phyloP scores from a whole-genome alignment of 2,329 filamentous ascomycete species.

The Hypoxylon sp. region DNA sequence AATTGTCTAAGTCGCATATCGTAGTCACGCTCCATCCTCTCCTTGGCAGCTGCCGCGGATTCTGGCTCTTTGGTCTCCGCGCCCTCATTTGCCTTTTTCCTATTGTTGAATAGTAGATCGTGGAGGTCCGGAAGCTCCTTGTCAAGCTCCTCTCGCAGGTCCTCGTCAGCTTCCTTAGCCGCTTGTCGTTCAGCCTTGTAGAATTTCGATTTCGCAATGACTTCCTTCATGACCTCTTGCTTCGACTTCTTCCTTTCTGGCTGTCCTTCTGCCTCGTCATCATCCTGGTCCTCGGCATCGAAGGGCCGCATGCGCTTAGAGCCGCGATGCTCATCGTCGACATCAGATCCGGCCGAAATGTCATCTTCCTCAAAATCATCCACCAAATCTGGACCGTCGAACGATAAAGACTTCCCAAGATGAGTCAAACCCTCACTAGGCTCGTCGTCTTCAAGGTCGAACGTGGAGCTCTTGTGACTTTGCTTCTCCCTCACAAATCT shows the following conservation, averaged over 20 bases:
- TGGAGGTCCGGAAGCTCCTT: slow-evolving; percentile 85
- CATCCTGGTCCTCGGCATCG: slow-evolving; percentile 65
- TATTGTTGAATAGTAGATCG: slow-evolving; percentile 73
- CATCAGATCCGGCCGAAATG: slow-evolving; percentile 72
- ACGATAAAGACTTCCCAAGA: slow-evolving; percentile 79
- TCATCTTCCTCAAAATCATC: slow-evolving; percentile 89
- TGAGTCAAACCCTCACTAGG: slow-evolving; percentile 80
- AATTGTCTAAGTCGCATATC: slow-evolving; percentile 86
- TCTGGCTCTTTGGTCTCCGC: slow-evolving; percentile 50
- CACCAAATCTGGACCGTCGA: slow-evolving; percentile 67
- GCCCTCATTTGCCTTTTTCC: slow-evolving; percentile 57
- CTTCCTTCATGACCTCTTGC: slow-evolving; percentile 96
- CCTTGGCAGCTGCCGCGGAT: slow-evolving; percentile 71
- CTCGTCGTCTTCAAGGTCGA: slow-evolving; percentile 90
- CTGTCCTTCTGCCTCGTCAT: slow-evolving; percentile 66
- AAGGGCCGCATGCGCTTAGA: slow-evolving; percentile 70
- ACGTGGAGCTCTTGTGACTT: slow-evolving; percentile 81
- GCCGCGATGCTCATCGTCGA: slow-evolving; percentile 67
- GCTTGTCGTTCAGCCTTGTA: slow-evolving; percentile 96
- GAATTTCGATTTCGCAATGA: slow-evolving; percentile 96
- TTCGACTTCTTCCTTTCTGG: slow-evolving; percentile 94
- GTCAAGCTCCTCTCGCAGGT: slow-evolving; percentile 86
- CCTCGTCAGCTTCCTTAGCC: slow-evolving; percentile 92
- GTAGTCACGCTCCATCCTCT: slow-evolving; percentile 86
- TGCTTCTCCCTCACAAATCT: slow-evolving; percentile 92